Percentiles rank a stretch among this genome's conserved stretches.
phyloP scores from a whole-genome alignment of 2,329 filamentous ascomycete species.

The Xylaria sp. region DNA sequence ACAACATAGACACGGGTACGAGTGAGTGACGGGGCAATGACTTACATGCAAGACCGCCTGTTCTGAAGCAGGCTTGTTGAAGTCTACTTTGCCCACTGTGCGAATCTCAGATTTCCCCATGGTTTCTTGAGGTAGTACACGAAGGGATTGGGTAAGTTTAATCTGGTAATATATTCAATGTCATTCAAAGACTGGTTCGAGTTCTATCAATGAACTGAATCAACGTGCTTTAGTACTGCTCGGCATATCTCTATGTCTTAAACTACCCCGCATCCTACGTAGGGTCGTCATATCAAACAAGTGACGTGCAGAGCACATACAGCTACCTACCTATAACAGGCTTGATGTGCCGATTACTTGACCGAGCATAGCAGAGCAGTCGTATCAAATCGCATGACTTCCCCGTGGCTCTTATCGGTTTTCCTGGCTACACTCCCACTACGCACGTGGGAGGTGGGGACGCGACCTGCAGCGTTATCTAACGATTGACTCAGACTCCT shows the following conservation, averaged over 20 bases:
- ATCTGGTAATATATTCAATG: background rate
- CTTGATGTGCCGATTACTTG: conserved; percentile 12
- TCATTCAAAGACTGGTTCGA: background rate
- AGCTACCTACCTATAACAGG: conserved; percentile 30
- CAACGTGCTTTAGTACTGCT: background rate
- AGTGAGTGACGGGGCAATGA: conserved; percentile 21
- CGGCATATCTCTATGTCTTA: conserved; percentile 7
- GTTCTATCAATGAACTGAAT: background rate
- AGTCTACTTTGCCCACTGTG: conserved; percentile 76
- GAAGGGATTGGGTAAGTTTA: background rate
- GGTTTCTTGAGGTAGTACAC: conserved; percentile 31
- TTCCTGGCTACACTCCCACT: conserved; percentile 6
- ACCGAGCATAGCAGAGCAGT: background rate
- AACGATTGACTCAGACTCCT: background rate
- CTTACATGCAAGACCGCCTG: conserved; percentile 77
- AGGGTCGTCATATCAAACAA: conserved; percentile 9
- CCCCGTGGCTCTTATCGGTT: conserved; percentile 18
- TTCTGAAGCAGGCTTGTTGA: conserved; percentile 76
- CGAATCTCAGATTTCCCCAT: conserved; percentile 66
- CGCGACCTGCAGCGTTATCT: conserved; percentile 1
- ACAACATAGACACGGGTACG: background rate
- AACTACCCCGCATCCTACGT: conserved; percentile 42
- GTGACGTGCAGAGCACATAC: background rate
- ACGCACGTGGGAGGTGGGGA: conserved; percentile 5
- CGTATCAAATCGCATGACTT: conserved; percentile 11